phyloP scores from a whole-genome alignment of 2,329 filamentous ascomycete genomes.

The Pyrenophora graminea region DNA sequence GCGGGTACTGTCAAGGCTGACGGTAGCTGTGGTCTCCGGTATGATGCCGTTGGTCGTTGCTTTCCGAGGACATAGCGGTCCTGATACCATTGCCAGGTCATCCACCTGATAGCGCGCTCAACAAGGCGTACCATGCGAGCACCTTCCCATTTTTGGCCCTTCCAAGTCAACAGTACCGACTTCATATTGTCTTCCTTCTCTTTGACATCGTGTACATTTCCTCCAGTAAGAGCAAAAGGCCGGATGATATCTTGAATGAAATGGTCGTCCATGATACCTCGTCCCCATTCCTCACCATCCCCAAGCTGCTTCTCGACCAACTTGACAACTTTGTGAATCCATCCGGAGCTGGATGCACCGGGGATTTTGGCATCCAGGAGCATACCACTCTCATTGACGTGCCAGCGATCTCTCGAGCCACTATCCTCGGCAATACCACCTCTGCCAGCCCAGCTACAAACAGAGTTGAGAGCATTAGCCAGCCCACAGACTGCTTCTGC shows the following conservation, averaged over 20 bases:
- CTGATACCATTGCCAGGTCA: slow-evolving; percentile 85
- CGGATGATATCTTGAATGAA: slow-evolving; percentile 50
- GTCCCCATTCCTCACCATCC: slow-evolving; percentile 86
- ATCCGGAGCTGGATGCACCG: slow-evolving; percentile 68
- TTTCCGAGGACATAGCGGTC: slow-evolving; percentile 71
- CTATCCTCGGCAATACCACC: slow-evolving; percentile 79
- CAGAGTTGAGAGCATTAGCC: slow-evolving; percentile 92
- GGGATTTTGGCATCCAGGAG: slow-evolving; percentile 71
- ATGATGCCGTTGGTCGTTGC: slow-evolving; percentile 62
- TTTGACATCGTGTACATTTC: slow-evolving; percentile 33
- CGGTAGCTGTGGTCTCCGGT: slow-evolving; percentile 75
- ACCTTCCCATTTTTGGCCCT: slow-evolving; percentile 82
- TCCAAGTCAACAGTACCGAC: slow-evolving; percentile 58
- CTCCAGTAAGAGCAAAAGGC: slow-evolving; percentile 51
- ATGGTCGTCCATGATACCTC: slow-evolving; percentile 62
- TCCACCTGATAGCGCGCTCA: slow-evolving; percentile 78
- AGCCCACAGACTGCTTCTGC: slow-evolving; percentile 96
- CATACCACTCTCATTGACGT: slow-evolving; percentile 84
- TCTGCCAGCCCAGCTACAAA: slow-evolving; percentile 90
- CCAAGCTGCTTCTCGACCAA: slow-evolving; percentile 86
- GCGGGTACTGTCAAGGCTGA: slow-evolving; percentile 74
- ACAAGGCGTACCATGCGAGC: slow-evolving; percentile 80
- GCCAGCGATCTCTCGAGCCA: slow-evolving; percentile 84
- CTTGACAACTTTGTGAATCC: slow-evolving; percentile 87
- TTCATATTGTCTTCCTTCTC: slow-evolving; percentile 47